A percentile compares a stretch with the other conserved stretches of the same genome.
phyloP scores from a whole-genome alignment of 352 stramenopile genomes.

The Aphanomyces euteiches region DNA sequence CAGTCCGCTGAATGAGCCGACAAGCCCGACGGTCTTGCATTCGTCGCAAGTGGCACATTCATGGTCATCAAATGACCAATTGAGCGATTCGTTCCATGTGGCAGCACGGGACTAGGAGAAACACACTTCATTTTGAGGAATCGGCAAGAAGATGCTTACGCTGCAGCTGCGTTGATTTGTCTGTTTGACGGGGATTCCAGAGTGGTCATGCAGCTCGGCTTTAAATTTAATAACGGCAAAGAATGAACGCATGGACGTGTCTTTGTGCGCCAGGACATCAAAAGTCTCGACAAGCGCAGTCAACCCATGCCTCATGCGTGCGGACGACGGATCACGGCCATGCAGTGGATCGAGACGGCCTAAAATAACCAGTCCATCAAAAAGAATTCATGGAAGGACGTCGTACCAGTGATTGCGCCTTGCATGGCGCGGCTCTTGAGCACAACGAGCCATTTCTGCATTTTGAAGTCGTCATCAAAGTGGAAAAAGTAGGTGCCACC shows the following conservation, averaged over 20 bases:
- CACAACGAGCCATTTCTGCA: conserved; percentile 75
- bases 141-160: neutral
- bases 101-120: neutral
- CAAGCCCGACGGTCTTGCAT: conserved; percentile 53
- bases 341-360: conserved; percentile 23
- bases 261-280: conserved; percentile 71
- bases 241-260: conserved; percentile 70
- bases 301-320: conserved; percentile 60
- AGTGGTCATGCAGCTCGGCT: conserved; percentile 75
- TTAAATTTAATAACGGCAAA: conserved; percentile 85
- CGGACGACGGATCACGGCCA: conserved; percentile 24
- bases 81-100: conserved; percentile 70
- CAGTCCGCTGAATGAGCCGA: conserved; percentile 61
- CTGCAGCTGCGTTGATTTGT: conserved; percentile 59
- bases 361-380: neutral
- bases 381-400: neutral
- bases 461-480: conserved; percentile 69
- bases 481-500: conserved; percentile 81
- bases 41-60: conserved; percentile 66
- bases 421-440: conserved; percentile 80
- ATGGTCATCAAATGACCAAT: conserved; percentile 78
- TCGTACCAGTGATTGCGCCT: conserved; percentile 35
- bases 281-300: conserved; percentile 50
- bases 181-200: conserved; percentile 65
- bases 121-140: neutral